Evolutionary conservation across 768 basidiomycete species (phyloP), one percentile per base, ranked within the genome.

Genomic region (Fistulinella prunicolor): DNA sequence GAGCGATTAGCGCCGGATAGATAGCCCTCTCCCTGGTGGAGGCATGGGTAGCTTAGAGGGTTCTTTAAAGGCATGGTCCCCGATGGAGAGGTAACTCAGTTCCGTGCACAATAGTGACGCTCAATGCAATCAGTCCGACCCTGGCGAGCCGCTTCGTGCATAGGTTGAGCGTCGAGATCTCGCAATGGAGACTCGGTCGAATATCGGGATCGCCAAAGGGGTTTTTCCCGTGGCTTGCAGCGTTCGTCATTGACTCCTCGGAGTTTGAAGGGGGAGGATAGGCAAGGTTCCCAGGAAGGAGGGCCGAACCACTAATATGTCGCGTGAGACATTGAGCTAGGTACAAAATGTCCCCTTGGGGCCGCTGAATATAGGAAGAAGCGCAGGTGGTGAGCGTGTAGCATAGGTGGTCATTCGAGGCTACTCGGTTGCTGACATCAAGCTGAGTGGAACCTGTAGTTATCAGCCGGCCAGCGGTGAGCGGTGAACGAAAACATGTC

Each of bases 291-390:
- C 57, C 49, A 49, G 46, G 37, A 51, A 38, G 34, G 56, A 26
- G 34, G 39, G 34, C n/a, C 48, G 48, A 51, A 45, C 51, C 57
- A 57, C 50, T 38, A 41, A 55, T 53, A 38, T 38, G 43, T 42
- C 44, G 46, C 49, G 55, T 62, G 60, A 55, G 59, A 63, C 29
- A 56, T 46, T 42, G 42, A 38, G 43, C 24, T 35, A 62, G 61
- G 23, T 38, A 37, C 51, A 64, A 44, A 37, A 51, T 53, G 42
- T 48, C 47, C 51, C 49, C 44, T 42, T 13, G 23, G 50, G n/a
- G 51, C 42, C 51, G 38, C 56, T 56, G 51, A 30, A 26, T 50
- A 4, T 42, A 60, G 48, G 48, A 49, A 47, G 35, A 43, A 44
- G 14, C 38, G 17, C 42, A 28, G 37, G n/a, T 13, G 29, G 26